Evolutionary conservation across 169 alveolate genomes (phyloP), one percentile per base, ranked within the genome.

Genomic region (Perkinsus marinus): DNA sequence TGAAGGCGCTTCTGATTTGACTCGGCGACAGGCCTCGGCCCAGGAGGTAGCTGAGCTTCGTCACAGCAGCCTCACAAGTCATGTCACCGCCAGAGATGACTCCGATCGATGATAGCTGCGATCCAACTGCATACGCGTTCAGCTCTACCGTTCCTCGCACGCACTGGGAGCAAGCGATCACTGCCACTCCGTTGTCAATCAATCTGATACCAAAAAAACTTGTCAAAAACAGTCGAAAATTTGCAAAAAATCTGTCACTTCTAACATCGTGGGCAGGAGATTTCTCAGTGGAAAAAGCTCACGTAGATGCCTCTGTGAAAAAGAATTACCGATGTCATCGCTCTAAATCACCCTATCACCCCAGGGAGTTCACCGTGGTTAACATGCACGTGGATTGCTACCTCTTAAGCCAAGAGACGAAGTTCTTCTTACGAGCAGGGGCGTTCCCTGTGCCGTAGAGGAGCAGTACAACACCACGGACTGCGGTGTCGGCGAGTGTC

Each of bases 121-220:
- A 92, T 0, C 98, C 97, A 91, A 95, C 95, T 39, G 95, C 97
- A 92, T 97, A 97, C 0, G 95, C 92, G 89, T 92, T 93, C 37
- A 93, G 95, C 89, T 94, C 94, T 34, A 95, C 95, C 39, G 96
- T 91, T 26, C 98, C 98, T 43, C 94, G 92, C 0, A 94, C 93
- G 90, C 99, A 97, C 93, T 97, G 96, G 38, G 97, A 94, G 36
- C 95, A 91, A 17, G 95, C 94, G 26, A 97, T 97, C 37, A 97
- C 94, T 3, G 95, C 94, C 90, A 95, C 93, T 39, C 98, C 97
- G 92, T 93, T 92, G 30, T 94, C 95, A 37, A 94, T 93, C 0
- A 57, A 57, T 30, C 79, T 57, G 79, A 57, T 41, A 41, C 46
- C 3, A 6, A 10, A 41, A 3, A 41, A 10, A 41, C 3, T 10